Base-by-base conservation (phyloP, 306 rosid species). In the Prunus kanzakura region DNA sequence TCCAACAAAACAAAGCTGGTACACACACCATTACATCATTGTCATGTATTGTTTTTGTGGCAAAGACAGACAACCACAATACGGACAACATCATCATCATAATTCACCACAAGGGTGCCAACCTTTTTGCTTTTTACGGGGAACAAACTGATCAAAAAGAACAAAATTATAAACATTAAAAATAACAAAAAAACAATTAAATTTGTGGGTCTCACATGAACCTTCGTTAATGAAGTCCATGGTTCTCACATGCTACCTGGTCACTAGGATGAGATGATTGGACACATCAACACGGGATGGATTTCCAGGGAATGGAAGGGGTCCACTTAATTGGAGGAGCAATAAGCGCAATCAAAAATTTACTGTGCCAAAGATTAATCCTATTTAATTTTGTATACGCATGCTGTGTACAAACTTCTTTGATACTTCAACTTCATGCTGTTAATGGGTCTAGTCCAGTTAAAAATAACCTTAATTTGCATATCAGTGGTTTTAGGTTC, bases 401-500 rank as follows among this genome's bases (percentile, higher is more conserved):
- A 35, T 35, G 41, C 41, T 35, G 41, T 35, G 41, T 6, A 35
- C 41, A 35, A 6, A 35, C 2, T 35, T 35, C 0, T 35, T 35
- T 35, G 41, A 35, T 35, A 35, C 41, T 6, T 38, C 2, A 6
- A 38, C 2, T 38, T 0, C 9, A 6, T 0, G 2, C 1, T 35
- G 41, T 35, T 2, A 5, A 35, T 35, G 1, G 8, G 43, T 38
- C 2, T 35, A 35, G 1, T 1, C 0, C 1, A 38, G 0, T 38
- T 0, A 1, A 38, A 38, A 38, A 38, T 38, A 38, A 38, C 0
- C 2, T 38, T 38, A 38, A 38, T 0, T 38, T 38, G 10, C 0
- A 38, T 1, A 35, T 6, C 2, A 0, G 0, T 38, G 0, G 2
- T 38, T 0, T 6, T 38, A 7, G 0, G 0, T 38, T 38, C 0